These are phyloP conservation scores for Debaryomyces udenii DNA, from an alignment of 1,139 yeast genomes.

Conservation along the genomic window DNA sequence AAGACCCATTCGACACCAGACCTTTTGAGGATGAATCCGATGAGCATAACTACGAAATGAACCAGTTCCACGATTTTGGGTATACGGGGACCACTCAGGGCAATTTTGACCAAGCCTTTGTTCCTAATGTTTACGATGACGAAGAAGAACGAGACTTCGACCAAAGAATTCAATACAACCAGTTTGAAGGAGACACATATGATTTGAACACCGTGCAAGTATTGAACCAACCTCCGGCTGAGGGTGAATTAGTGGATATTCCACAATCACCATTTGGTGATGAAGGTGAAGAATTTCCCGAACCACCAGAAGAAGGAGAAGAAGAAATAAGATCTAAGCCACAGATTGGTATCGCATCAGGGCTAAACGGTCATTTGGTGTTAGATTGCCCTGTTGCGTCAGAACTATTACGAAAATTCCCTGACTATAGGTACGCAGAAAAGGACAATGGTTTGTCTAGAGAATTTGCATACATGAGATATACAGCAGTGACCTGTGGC, in stretches of 20 bases:
- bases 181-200: slow-evolving; percentile 48
- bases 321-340: slow-evolving; percentile 42
- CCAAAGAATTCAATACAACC: slow-evolving; percentile 42
- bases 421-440: slow-evolving; percentile 37
- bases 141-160: slow-evolving; percentile 48
- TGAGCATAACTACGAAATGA: slow-evolving; percentile 26
- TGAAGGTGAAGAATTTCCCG: slow-evolving; percentile 25
- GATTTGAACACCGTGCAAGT: slow-evolving; percentile 41
- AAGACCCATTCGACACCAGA: slow-evolving; percentile 21
- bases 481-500: slow-evolving; percentile 54
- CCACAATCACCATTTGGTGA: slow-evolving; percentile 39
- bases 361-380: slow-evolving; percentile 52
- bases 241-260: slow-evolving; percentile 16
- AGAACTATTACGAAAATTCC: slow-evolving; percentile 47
- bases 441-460: slow-evolving; percentile 48
- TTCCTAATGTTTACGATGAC: slow-evolving; percentile 50
- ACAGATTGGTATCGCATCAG: slow-evolving; percentile 42
- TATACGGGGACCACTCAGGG: slow-evolving; percentile 15
- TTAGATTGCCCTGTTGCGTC: slow-evolving; percentile 55
- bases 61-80: slow-evolving; percentile 27
- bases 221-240: slow-evolving; percentile 16
- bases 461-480: slow-evolving; percentile 53
- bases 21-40: slow-evolving; percentile 18
- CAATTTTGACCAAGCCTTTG: slow-evolving; percentile 44
- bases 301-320: slow-evolving; percentile 35